Evolutionary conservation across 1,284 basidiomycete genomes (phyloP).

Genomic region (Leccinum fuscescens): DNA sequence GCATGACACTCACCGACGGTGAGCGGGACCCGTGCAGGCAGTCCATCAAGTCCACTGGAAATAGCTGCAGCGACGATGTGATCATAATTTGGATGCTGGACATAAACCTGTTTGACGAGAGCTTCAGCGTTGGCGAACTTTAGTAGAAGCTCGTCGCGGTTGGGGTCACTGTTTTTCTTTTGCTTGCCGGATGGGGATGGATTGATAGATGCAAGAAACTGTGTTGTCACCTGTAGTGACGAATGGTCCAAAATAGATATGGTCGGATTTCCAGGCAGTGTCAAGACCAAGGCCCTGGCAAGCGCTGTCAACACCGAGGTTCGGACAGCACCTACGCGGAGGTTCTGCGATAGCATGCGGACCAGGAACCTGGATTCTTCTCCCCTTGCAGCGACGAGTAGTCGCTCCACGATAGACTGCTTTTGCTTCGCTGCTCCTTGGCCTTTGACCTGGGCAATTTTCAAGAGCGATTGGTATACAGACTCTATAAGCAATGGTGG

Average conservation of each 20-base stretch:
- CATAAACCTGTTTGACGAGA: slow-evolving; percentile 74
- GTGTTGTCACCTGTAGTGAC: slow-evolving; percentile 37
- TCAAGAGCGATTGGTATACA: slow-evolving; percentile 66
- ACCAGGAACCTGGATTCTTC: slow-evolving; percentile 87
- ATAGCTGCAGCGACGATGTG: slow-evolving; percentile 71
- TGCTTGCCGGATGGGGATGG: slow-evolving; percentile 39
- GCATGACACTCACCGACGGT: slow-evolving; percentile 58
- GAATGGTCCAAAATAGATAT: slow-evolving; percentile 28
- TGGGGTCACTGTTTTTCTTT: slow-evolving; percentile 44
- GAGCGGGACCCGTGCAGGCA: slow-evolving; percentile 69
- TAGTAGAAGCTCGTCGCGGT: slow-evolving; percentile 44
- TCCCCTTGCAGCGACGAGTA: slow-evolving; percentile 81
- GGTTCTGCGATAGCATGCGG: slow-evolving; percentile 77
- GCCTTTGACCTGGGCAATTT: slow-evolving; percentile 68
- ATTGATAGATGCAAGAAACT: slow-evolving; percentile 41
- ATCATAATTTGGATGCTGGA: slow-evolving; percentile 87
- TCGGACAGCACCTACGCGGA: slow-evolving; percentile 86
- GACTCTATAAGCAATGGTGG: slow-evolving; percentile 62
- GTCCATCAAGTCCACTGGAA: slow-evolving; percentile 56
- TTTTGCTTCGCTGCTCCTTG: slow-evolving; percentile 75
- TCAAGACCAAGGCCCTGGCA: slow-evolving; percentile 77
- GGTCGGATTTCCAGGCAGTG: slow-evolving; percentile 37
- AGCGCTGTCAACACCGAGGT: slow-evolving; percentile 82
- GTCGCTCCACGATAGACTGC: slow-evolving; percentile 75
- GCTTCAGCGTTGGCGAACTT: slow-evolving; percentile 58